phyloP scores from a whole-genome alignment of 306 rosid species.

The Malus sylvestris region DNA sequence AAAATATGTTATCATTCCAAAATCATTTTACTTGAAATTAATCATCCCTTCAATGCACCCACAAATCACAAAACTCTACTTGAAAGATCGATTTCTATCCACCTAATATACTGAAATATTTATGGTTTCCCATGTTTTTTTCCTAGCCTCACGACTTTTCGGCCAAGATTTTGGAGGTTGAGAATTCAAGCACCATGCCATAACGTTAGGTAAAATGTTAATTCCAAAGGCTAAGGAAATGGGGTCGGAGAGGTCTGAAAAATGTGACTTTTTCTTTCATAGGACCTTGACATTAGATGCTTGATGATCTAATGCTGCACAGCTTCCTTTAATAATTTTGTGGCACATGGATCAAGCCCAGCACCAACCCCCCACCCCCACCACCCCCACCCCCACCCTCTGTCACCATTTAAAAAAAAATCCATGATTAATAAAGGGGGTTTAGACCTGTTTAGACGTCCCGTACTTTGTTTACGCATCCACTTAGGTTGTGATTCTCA shows the following conservation, averaged over 20 bases:
- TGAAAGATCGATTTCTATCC: not conserved
- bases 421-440: not conserved
- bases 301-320: conserved; percentile 5
- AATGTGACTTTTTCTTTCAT: conserved; percentile 16
- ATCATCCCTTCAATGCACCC: no score
- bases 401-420: not conserved
- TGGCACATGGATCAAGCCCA: conserved; percentile 47
- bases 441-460: no score
- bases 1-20: not conserved
- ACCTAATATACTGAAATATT: not conserved
- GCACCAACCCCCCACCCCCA: not conserved
- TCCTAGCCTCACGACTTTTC: not conserved
- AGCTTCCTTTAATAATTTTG: conserved; percentile 56
- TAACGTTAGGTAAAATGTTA: conserved; percentile 29
- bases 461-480: not conserved
- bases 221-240: conserved; percentile 16
- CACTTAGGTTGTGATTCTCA: conserved; percentile 12
- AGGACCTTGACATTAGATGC: conserved; percentile 47
- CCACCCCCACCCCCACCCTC: not conserved
- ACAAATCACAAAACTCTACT: not conserved
- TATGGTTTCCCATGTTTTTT: not conserved
- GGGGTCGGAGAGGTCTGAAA: conserved; percentile 36
- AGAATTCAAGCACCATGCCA: not conserved
- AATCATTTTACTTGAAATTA: not conserved
- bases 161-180: not conserved